Evolutionary conservation across 257 asterid genomes (phyloP), one percentile per base, ranked within the genome.

Genomic region (Primulina eburnea): DNA sequence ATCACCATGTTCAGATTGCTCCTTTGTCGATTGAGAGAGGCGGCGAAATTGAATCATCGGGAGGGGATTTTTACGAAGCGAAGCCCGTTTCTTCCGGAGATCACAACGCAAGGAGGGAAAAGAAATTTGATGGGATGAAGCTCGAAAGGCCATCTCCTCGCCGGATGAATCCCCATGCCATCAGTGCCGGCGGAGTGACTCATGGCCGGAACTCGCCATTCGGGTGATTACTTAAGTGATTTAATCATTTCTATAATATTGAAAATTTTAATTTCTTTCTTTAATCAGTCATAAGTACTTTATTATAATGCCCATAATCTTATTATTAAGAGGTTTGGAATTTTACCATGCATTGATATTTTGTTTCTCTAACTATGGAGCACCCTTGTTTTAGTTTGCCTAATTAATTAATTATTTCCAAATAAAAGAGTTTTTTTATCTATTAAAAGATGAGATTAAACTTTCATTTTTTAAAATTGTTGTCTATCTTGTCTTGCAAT

Each of bases 191-290:
- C 30, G 81, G 83, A 40, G 73, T 81, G 77, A 59, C 68, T 37
- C 83, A 77, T 30, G 82, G 84, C 8, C 69, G 90, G 77, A 83
- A 73, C 79, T 86, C 92, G 67, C 86, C 90, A 1, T 88, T 80
- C 63, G 88, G 86, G 69, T 86, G 85, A 79, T 50, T 16, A 50
- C 2, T 14, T 4, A 5, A 6, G 57, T 20, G 21, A 50, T 43
- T 43, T 43, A 3, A 43, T 43, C 55, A 4, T 43, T 43, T 43
- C 50, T 14, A 14, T 43, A 12, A 43, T 14, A 43, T 18, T 3
- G 53, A 4, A 11, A 43, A 11, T 43, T 43, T 43, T 12, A 43
- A 14, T 12, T 11, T 43, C n/a, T 43, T 38, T 38, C n/a, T 35
- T 50, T 4, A 17, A 17, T 50, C 4, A 43, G 55, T 16, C 57